Evolutionary conservation across 345 rosid genomes (phyloP), one percentile per base, ranked within the genome.

Genomic region (Salix caprea): DNA sequence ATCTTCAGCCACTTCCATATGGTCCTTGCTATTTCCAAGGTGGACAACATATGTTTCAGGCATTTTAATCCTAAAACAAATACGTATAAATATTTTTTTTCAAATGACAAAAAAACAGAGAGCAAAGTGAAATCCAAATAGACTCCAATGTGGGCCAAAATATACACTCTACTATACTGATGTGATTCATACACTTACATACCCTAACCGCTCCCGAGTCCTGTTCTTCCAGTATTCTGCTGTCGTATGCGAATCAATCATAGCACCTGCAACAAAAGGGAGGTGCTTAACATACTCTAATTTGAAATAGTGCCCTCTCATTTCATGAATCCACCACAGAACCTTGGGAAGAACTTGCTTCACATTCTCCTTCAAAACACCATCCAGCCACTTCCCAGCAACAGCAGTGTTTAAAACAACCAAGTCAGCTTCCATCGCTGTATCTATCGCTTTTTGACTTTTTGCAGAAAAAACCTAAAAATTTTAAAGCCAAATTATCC

Each of bases 311-410:
- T 92, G 94, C 74, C 98, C 98, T 65, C 97, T 90, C 98, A 92
- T 92, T 78, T 94, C 98, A 77, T 94, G 98, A 81, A 94, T 94
- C 98, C 98, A 94, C 97, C 97, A 94, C 67, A 94, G 85, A 37
- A 90, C 84, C 83, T 94, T 94, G 1, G 97, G 97, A 73, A 94
- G 90, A 84, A 94, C 93, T 40, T 56, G 71, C 73, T 82, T 76
- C 78, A 89, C 89, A 44, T 90, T 81, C 70, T 91, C 91, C 86
- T 92, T 91, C 30, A 94, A 85, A 80, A 92, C 94, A 60, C 85
- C 87, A 87, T 91, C 93, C 69, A 92, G 82, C 98, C 98, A 92
- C 65, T 94, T 94, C 66, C 98, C 97, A 80, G 98, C 90, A 82
- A 94, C 98, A 23, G 97, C 98, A 80, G 97, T 92, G 69, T 94